Evolutionary conservation across 1,139 yeast species (phyloP).

Genomic region (Debaryomyces udenii): DNA sequence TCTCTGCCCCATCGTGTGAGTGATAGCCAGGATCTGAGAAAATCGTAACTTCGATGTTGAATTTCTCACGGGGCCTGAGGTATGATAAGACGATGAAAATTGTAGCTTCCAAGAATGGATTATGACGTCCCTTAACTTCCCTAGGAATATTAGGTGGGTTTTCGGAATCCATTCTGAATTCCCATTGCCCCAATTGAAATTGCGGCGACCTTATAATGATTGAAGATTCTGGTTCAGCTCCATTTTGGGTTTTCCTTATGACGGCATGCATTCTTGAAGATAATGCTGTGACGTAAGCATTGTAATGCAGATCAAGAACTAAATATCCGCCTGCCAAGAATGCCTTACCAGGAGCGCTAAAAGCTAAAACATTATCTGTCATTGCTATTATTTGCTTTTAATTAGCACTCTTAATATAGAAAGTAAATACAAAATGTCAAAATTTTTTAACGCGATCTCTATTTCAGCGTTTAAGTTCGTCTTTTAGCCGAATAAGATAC

Average conservation of each 20-base stretch:
- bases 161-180: constrained; percentile 37
- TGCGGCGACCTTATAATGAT: constrained; percentile 75
- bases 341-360: constrained; percentile 96
- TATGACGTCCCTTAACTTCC: constrained; percentile 37
- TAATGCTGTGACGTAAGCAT: constrained; percentile 82
- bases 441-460: constrained; percentile 1
- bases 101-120: constrained; percentile 79
- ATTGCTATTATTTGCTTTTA: neutral
- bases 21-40: constrained; percentile 91
- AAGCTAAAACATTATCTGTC: constrained; percentile 31
- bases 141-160: constrained; percentile 13
- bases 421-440: neutral
- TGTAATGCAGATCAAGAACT: constrained; percentile 76
- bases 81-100: constrained; percentile 60
- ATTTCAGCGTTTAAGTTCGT: too few relatives aligned
- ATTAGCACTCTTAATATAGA: too few relatives aligned
- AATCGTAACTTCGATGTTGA: constrained; percentile 56
- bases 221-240: constrained; percentile 16
- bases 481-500: neutral
- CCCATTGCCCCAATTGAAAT: constrained; percentile 72
- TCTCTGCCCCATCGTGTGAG: constrained; percentile 58
- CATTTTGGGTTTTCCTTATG: constrained; percentile 27
- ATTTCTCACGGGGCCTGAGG: constrained; percentile 32
- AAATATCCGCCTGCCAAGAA: constrained; percentile 92
- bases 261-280: constrained; percentile 90